phyloP scores from a whole-genome alignment of 495 filamentous ascomycete genomes.

The Hapsidospora chrysogenum region DNA sequence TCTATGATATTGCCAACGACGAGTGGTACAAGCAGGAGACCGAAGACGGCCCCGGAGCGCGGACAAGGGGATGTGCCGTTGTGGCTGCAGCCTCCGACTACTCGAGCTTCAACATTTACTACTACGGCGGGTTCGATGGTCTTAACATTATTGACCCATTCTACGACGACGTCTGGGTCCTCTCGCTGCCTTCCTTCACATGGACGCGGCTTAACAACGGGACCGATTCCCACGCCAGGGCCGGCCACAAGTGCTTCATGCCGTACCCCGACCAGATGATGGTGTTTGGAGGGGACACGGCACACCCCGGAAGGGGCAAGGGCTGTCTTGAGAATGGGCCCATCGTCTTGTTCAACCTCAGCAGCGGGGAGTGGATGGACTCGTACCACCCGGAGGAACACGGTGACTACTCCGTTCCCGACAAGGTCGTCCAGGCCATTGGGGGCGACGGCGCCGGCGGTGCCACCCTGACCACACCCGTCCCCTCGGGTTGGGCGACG shows the following conservation, averaged over 20 bases:
- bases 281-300: conserved; percentile 39
- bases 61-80: conserved; percentile 45
- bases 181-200: conserved; percentile 61
- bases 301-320: conserved; percentile 4
- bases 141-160: conserved; percentile 15
- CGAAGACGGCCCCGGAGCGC: conserved; percentile 30
- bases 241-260: conserved; percentile 46
- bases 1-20: conserved; percentile 46
- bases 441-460: conserved; percentile 45
- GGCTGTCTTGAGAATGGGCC: conserved; percentile 38
- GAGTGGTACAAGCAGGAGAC: conserved; percentile 50
- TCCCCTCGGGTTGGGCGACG: conserved; percentile 33
- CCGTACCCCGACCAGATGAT: conserved; percentile 63
- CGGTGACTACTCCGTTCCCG: conserved; percentile 44
- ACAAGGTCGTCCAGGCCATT: conserved; percentile 36
- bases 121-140: conserved; percentile 54
- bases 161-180: conserved; percentile 53
- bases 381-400: conserved; percentile 42
- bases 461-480: conserved; percentile 33
- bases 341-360: conserved; percentile 48
- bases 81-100: conserved; percentile 41
- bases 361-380: conserved; percentile 34
- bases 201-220: conserved; percentile 48
- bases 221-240: conserved; percentile 29
- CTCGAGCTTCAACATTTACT: conserved; percentile 55